Percentiles rank a stretch among this genome's conserved stretches.
Conservation (phyloP, 805 yeast genomes). For the Metschnikowia matae region DNA sequence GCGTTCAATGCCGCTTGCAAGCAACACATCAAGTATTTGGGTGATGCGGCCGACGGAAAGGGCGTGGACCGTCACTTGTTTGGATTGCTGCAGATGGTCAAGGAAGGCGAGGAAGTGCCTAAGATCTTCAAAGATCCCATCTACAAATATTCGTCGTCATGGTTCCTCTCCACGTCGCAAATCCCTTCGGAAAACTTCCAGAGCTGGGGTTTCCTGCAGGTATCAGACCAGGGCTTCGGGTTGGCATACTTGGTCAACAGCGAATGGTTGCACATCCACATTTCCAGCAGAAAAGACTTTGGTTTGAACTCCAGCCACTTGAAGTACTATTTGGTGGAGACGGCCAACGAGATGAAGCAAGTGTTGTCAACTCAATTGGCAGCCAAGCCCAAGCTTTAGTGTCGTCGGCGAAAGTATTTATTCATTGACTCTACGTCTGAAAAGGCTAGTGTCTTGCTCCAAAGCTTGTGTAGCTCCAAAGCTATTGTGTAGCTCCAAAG, state of each 20-base stretch:
- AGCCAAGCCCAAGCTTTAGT: conserved; percentile 37
- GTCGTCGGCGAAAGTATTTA: neutral
- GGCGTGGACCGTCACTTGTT: conserved; percentile 94
- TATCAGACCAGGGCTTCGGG: conserved; percentile 89
- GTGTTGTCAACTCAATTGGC: conserved; percentile 44
- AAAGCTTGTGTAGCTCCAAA: no score
- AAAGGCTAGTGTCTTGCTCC: neutral
- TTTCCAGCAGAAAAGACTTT: conserved; percentile 65
- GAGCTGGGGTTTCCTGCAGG: conserved; percentile 96
- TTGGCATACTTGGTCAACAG: conserved; percentile 88
- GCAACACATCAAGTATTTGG: conserved; percentile 70
- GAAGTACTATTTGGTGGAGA: conserved; percentile 64
- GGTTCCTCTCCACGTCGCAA: conserved; percentile 90
- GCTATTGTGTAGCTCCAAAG: no score
- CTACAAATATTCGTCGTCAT: conserved; percentile 68
- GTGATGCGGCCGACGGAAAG: conserved; percentile 74
- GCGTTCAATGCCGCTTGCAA: conserved; percentile 69
- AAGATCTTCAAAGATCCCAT: conserved; percentile 72
- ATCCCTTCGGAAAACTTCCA: conserved; percentile 75
- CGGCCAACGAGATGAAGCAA: conserved; percentile 78
- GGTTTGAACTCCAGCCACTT: conserved; percentile 55
- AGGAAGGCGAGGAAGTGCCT: conserved; percentile 57
- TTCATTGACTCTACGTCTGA: neutral
- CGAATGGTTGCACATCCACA: conserved; percentile 81
- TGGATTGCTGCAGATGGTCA: conserved; percentile 74